Evolutionary conservation across 176 grass and related monocot species (phyloP), one percentile per base, ranked within the genome.

Genomic region (Elaeis guineensis): DNA sequence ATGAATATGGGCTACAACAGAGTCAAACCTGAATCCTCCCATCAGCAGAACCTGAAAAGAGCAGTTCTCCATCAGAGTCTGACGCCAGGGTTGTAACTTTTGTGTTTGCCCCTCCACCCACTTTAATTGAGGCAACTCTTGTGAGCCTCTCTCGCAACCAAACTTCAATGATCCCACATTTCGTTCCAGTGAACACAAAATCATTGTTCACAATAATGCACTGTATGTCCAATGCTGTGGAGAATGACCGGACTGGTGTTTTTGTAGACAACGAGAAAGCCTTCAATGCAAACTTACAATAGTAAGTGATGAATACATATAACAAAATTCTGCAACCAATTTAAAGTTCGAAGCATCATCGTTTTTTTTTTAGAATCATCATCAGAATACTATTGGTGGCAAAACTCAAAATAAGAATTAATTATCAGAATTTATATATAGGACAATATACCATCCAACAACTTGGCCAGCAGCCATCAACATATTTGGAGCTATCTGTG

Each of bases 131-230:
- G 54, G 54, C 54, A 55, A 55, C 54, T 55, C 54, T 55, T 4
- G 54, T 22, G n/a, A 55, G 54, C 21, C 54, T 55, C n/a, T 22
- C 54, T 55, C 54, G 18, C 21, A 55, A 21, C 54, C 54, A 55
- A 18, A 55, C 54, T 55, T 55, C 54, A 22, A 55, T 55, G 54
- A 55, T 19, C 54, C 54, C 54, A 19, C 19, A 55, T 21, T 55
- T 55, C 19, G 54, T 55, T 55, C 54, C 54, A 55, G 54, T 55
- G 19, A 55, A 55, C n/a, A 55, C 54, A 21, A 55, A 55, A 22
- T 55, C 19, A 55, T 55, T 12, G 18, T 3, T 55, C 18, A 17
- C 54, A 55, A 6, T 12, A 11, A 55, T 55, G 54, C 54, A 20
- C 2, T 55, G 54, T 19, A 55, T 55, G 54, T 55, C 54, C 18